These are phyloP conservation scores for Hamamelis virginiana DNA, from an alignment of 164 flowering plant genomes.

Conservation along the genomic window DNA sequence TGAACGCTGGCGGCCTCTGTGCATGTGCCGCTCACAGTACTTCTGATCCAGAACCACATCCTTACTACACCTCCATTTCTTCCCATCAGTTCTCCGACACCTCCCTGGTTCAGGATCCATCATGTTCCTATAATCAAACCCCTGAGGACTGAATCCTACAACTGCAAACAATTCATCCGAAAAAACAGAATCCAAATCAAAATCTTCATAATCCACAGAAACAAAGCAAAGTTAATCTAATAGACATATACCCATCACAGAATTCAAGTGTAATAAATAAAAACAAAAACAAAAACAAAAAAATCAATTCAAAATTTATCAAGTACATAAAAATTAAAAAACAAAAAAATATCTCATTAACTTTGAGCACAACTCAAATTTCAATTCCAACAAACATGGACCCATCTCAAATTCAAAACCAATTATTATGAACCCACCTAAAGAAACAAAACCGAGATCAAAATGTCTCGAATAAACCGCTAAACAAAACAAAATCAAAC, in stretches of 20 bases:
- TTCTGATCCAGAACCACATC: constrained; percentile 25
- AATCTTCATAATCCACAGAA: neutral
- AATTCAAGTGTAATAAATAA: neutral
- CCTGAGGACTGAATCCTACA: constrained; percentile 17
- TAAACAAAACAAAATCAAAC: neutral
- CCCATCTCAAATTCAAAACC: neutral
- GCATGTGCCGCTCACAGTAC: constrained; percentile 39
- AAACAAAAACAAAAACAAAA: neutral
- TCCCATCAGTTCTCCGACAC: constrained; percentile 44
- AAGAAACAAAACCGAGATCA: neutral
- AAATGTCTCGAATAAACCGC: neutral
- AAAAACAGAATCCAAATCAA: constrained; percentile 5
- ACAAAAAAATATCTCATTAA: too few relatives aligned
- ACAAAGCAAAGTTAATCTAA: neutral
- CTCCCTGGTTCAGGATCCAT: constrained; percentile 33
- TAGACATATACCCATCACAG: neutral
- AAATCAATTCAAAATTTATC: neutral
- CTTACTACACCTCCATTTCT: constrained; percentile 38
- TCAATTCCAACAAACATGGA: neutral
- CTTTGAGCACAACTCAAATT: too few relatives aligned
- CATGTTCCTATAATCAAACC: constrained; percentile 14
- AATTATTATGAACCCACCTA: neutral
- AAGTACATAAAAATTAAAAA: too few relatives aligned
- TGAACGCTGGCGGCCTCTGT: constrained; percentile 39
- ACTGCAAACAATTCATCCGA: constrained; percentile 18